A percentile compares a stretch with the other conserved stretches of the same genome.
phyloP scores from a whole-genome alignment of 1,139 yeast species.

The Debaryomyces udenii region DNA sequence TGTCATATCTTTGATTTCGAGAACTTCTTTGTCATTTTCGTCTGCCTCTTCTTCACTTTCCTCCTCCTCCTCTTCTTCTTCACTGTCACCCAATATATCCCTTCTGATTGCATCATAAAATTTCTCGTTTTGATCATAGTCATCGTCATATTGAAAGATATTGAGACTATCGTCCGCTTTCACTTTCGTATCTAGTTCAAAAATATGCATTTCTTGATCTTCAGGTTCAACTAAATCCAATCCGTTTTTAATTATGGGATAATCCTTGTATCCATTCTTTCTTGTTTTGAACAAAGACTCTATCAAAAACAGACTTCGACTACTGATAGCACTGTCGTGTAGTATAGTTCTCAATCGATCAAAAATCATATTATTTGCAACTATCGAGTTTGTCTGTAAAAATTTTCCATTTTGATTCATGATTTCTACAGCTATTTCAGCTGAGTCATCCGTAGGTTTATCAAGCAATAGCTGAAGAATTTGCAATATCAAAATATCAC shows the following conservation, averaged over 20 bases:
- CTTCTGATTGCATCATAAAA: slow-evolving; percentile 27
- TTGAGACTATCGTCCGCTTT: slow-evolving; percentile 53
- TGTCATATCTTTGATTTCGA: slow-evolving; percentile 64
- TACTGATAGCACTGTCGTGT: slow-evolving; percentile 54
- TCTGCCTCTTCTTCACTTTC: slow-evolving; percentile 20
- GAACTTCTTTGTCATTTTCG: slow-evolving; percentile 14
- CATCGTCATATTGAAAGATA: slow-evolving; percentile 53
- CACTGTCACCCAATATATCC: slow-evolving; percentile 23
- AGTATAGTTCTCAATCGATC: slow-evolving; percentile 63
- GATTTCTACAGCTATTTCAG: slow-evolving; percentile 29
- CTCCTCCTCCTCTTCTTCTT: slow-evolving; percentile 21
- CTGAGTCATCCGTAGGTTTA: slow-evolving; percentile 51
- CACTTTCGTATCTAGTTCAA: slow-evolving; percentile 52
- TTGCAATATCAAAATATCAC: slow-evolving; percentile 66
- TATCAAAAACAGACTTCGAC: slow-evolving; percentile 50
- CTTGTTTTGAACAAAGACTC: slow-evolving; percentile 57
- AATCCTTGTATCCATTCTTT: slow-evolving; percentile 48
- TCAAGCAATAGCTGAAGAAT: slow-evolving; percentile 60
- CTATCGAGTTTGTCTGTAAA: slow-evolving; percentile 25
- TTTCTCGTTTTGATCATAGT: slow-evolving; percentile 55
- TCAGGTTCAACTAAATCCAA: slow-evolving; percentile 69
- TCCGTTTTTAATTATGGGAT: slow-evolving; percentile 43
- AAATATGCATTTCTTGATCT: slow-evolving; percentile 60
- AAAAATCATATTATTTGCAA: slow-evolving; percentile 51
- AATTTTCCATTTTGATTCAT: slow-evolving; percentile 28